Percentiles rank a stretch among this genome's conserved stretches.
phyloP scores from a whole-genome alignment of 139 green algal species.

The Tetraselmis chui region DNA sequence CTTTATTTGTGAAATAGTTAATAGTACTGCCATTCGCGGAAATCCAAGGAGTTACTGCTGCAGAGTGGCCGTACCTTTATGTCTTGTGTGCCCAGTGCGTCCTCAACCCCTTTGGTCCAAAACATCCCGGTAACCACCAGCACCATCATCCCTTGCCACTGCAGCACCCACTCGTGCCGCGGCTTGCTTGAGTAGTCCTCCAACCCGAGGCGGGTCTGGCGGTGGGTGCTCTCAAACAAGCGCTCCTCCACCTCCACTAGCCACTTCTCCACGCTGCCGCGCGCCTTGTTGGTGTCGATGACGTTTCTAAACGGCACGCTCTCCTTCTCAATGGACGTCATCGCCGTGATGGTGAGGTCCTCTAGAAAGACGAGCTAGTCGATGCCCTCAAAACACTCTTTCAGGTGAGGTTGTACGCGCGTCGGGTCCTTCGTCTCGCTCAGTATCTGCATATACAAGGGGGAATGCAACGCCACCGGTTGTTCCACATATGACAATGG shows the following conservation, averaged over 20 bases:
- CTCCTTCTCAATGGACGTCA: slow-evolving; percentile 53
- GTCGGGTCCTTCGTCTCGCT: no score
- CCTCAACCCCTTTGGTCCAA: no score
- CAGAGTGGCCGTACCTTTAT: background rate
- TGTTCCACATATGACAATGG: no score
- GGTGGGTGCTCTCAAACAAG: slow-evolving; percentile 56
- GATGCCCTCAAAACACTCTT: slow-evolving; percentile 52
- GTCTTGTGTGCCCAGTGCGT: slow-evolving; percentile 12
- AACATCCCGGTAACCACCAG: slow-evolving; percentile 33
- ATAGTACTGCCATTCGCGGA: no score
- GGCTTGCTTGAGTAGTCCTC: slow-evolving; percentile 27
- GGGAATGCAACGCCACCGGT: no score
- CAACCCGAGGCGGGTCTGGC: slow-evolving; percentile 25
- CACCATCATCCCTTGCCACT: slow-evolving; percentile 43
- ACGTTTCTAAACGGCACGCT: slow-evolving; percentile 39
- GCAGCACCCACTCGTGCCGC: slow-evolving; percentile 48
- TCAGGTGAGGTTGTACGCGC: slow-evolving; percentile 47
- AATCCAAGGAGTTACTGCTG: background rate
- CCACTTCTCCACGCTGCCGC: no score
- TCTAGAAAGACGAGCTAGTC: slow-evolving; percentile 41
- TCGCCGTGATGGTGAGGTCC: slow-evolving; percentile 39
- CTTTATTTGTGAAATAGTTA: slow-evolving; percentile 11
- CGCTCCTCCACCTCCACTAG: slow-evolving; percentile 49
- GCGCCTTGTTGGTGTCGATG: no score
- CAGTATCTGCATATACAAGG: no score